Conservation (phyloP, 495 filamentous ascomycete genomes). For the Hyaloscypha finlandica region DNA sequence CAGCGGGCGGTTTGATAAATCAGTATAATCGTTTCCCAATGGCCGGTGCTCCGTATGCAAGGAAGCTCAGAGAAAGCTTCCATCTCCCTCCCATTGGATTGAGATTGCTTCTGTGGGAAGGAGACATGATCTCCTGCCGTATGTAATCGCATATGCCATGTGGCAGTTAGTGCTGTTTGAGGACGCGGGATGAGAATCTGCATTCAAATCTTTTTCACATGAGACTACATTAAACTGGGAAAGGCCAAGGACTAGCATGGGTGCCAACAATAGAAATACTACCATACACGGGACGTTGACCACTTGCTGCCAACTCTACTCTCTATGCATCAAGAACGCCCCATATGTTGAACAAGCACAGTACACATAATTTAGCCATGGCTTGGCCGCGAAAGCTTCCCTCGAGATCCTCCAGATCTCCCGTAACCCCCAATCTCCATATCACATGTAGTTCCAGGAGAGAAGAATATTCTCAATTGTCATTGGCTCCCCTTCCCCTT, state of each 20-base stretch:
- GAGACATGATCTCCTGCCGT: background rate
- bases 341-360: conserved; percentile 30
- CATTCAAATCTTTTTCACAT: background rate
- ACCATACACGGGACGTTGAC: conserved; percentile 32
- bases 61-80: background rate
- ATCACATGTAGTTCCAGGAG: conserved; percentile 29
- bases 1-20: background rate
- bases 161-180: background rate
- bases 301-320: conserved; percentile 29
- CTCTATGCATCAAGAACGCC: conserved; percentile 35
- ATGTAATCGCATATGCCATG: background rate
- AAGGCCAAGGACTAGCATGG: conserved; percentile 19
- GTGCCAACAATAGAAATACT: conserved; percentile 33
- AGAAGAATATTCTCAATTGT: conserved; percentile 26
- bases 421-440: conserved; percentile 17
- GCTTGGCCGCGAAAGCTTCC: conserved; percentile 9
- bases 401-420: conserved; percentile 12
- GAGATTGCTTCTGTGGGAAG: background rate
- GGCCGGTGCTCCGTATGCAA: background rate
- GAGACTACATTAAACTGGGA: background rate
- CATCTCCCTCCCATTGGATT: background rate
- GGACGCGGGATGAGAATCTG: background rate
- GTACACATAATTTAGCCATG: conserved; percentile 32
- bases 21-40: background rate
- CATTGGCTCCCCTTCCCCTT: conserved; percentile 18